Evolutionary conservation across 106 monocot species (phyloP).

Genomic region (Gastrodia elata): DNA sequence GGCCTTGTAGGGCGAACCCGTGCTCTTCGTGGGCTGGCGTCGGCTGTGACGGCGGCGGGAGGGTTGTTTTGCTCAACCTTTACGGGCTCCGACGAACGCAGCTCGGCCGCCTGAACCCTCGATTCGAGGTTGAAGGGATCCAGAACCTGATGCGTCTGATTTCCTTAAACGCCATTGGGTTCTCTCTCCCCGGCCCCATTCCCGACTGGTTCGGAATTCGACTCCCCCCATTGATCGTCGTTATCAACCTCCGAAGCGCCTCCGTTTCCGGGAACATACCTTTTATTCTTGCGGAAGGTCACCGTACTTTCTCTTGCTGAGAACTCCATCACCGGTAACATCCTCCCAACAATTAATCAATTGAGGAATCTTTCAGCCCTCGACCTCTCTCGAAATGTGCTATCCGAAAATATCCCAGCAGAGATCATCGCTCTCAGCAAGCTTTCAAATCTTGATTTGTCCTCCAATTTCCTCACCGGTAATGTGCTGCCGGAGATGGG

Average conservation of each 20-base stretch:
- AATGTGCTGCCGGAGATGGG: slow-evolving; percentile 17
- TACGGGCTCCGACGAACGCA: slow-evolving; percentile 36
- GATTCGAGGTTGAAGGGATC: slow-evolving; percentile 45
- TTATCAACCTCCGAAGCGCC: slow-evolving; percentile 35
- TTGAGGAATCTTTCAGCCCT: slow-evolving; percentile 11
- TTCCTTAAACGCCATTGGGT: slow-evolving; percentile 41
- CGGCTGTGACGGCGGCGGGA: slow-evolving; percentile 32
- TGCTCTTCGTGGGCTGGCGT: slow-evolving; percentile 69
- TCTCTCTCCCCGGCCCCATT: slow-evolving; percentile 43
- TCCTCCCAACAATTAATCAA: neutral
- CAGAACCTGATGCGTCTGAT: slow-evolving; percentile 28
- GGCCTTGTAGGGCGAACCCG: slow-evolving; percentile 67
- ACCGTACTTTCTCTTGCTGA: slow-evolving; percentile 19
- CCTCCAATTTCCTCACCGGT: slow-evolving; percentile 33
- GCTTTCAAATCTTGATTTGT: slow-evolving; percentile 28
- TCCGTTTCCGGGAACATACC: slow-evolving; percentile 33
- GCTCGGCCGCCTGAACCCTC: slow-evolving; percentile 24
- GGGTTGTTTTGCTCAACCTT: slow-evolving; percentile 29
- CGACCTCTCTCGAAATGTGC: slow-evolving; percentile 20
- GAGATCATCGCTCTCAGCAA: slow-evolving; percentile 18
- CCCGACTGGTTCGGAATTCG: slow-evolving; percentile 48
- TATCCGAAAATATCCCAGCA: slow-evolving; percentile 31
- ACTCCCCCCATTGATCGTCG: slow-evolving; percentile 20
- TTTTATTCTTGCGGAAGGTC: slow-evolving; percentile 12
- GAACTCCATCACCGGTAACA: slow-evolving; percentile 19